Base-by-base conservation (phyloP, 192 early-diverging fungal species). In the Geranomyces variabilis region DNA sequence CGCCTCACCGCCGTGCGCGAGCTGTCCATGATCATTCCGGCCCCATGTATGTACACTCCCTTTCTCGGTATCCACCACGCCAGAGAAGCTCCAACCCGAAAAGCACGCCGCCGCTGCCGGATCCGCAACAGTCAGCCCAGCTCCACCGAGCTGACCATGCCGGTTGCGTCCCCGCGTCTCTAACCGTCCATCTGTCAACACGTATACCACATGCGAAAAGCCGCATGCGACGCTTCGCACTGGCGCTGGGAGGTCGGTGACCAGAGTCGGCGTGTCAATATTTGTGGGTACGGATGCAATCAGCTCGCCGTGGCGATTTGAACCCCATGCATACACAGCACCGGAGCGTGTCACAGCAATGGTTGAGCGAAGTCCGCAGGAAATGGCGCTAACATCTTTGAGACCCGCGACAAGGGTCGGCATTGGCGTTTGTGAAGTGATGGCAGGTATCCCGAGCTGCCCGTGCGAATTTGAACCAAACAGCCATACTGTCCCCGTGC, bases 1-100 rank as follows among this genome's bases (percentile, higher is more conserved):
- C 21, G 36, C 49, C 22, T 56, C 21, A 29, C 3, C 36, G 21
- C 17, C 33, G 45, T 14, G 24, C 15, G 45, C 57, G 48, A 92
- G 78, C 67, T 94, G 93, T 24, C 86, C 87, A 66, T 91, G 87
- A 69, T 94, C 91, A 22, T 83, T 83, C 21, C 94, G 77, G 2
- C 94, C 94, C 93, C 92, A 93, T 57, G 85, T 29, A 5, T 7
- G 7, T 7, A 60, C 58, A 4, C 15, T 34, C 24, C 46, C 46
- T 10, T 26, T 53, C 4, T 53, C 19, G 21, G 80, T 0, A 77
- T 63, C 19, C 75, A 51, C 9, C 78, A 48, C 77, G 12, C 70
- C 83, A 49, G 79, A 82, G 56, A 77, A 86, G 60, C 84, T 87
- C 91, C 86, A 94, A 12, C 91, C 86, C 73, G 79, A 80, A 0